Base-by-base conservation (phyloP, 2,329 filamentous ascomycete genomes). In the Ceratocystis lukuohia region DNA sequence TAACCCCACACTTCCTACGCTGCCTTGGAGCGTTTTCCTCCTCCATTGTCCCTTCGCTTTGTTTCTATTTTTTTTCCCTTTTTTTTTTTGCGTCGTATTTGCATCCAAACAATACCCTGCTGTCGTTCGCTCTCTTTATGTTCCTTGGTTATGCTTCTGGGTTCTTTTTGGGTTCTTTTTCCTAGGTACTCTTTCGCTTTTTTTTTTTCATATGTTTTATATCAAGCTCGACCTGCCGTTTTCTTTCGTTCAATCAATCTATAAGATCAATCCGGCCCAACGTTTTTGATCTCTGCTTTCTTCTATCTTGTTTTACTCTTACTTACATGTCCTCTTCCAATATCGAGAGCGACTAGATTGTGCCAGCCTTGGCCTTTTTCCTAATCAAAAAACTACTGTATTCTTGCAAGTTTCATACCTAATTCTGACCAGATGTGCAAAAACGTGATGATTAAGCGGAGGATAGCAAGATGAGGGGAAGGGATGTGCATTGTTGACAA, bases 91-190 rank as follows among this genome's bases (percentile, higher is more conserved):
- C 61, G 25, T 63, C 41, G 57, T 65, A 65, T 65, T 25, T 65
- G 66, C 66, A 68, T 68, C 59, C 66, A 61, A 64, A 64, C 66
- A 67, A 68, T 68, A 65, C 61, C 63, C 66, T 50, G 62, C 61
- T 46, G 45, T 67, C 57, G 61, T 64, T 63, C 61, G 61, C 22
- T 63, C 30, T 57, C 30, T 30, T 57, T 33, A 57, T 57, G 53
- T 57, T n/a, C 53, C 53, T 57, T 57, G 53, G 53, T 57, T 57
- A 45, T 63, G 50, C 57, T 67, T 65, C 61, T 33, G 37, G 37
- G 37, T 41, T 41, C 37, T 41, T 41, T 41, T 12, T 33, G 37
- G 37, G 37, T 41, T 41, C 37, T 41, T 41, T 41, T 12, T 41
- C 37, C 37, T 41, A 15, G 12, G 37, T 41, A 15, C 37, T 50